Base-by-base conservation (phyloP, 1,139 yeast species). In the Yamadazyma dendronema region DNA sequence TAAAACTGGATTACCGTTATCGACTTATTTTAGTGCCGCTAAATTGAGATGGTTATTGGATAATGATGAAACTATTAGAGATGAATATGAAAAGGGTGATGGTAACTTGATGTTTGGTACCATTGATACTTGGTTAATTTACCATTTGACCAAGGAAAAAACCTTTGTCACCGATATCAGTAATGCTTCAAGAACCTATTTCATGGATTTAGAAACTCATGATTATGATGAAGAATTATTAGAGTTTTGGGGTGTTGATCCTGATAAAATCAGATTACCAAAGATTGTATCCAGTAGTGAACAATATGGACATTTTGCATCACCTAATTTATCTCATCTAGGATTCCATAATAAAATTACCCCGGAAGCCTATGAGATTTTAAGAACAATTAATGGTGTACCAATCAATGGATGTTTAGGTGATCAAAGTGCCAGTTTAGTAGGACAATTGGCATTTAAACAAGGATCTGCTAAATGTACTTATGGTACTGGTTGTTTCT, bases 401-500 rank as follows among this genome's bases (percentile, higher is more conserved):
- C 96, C 96, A 24, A 79, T 90, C 41, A 77, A 88, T 52, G 97
- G 97, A 28, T 87, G 96, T 62, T 71, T 90, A 22, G 97, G 97
- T 44, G 97, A 90, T 64, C 97, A 90, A 67, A 80, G 92, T 41
- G 90, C 97, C 3, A 94, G 97, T 4, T 66, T 90, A 44, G 96
- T 89, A 35, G 97, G 97, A 24, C 97, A 90, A 62, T 65, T 87
- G 61, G 96, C 96, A 2, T 79, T 87, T 54, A 73, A 76, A 47
- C 74, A 80, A 23, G 97, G 97, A 39, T 79, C 84, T 37, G 96
- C 96, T 29, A 90, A 90, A 63, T 87, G 95, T 71, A 90, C 97
- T n/a, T 90, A 89, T 57, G 97, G 97, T 49, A 90, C 97, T 2
- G 97, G 97, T 47, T 88, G 96, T 60, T 90, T 90, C 74, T 63